Percentiles rank a stretch among this genome's conserved stretches.
These are phyloP conservation scores for Boletus mariae DNA, from an alignment of 1,284 basidiomycete species.

Conservation along the genomic window DNA sequence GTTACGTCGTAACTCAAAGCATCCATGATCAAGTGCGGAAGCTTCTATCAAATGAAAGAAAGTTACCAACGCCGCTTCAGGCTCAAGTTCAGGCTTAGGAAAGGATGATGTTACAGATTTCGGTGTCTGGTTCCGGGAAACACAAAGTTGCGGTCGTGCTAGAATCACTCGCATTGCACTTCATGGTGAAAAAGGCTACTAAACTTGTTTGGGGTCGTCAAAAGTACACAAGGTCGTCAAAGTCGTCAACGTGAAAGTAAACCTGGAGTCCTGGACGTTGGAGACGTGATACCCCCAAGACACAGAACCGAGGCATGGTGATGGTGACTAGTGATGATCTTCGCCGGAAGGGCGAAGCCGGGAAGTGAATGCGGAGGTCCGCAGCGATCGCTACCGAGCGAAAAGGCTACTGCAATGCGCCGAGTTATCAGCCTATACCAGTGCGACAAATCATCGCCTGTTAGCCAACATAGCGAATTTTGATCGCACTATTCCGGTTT, in stretches of 20 bases:
- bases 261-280: constrained; percentile 14
- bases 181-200: constrained; percentile 2
- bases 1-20: too few species aligned
- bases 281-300: constrained; percentile 14
- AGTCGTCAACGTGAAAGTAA: constrained; percentile 22
- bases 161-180: constrained; percentile 13
- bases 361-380: constrained; percentile 21
- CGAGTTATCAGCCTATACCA: constrained; percentile 13
- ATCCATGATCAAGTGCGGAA: too few species aligned
- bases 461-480: constrained; percentile 68
- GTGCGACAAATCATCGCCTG: constrained; percentile 13
- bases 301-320: constrained; percentile 9
- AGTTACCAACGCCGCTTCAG: too few species aligned
- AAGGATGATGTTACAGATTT: too few species aligned
- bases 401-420: constrained; percentile 21
- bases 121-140: too few species aligned
- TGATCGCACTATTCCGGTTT: constrained; percentile 60
- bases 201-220: constrained; percentile 17
- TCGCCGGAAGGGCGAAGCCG: constrained; percentile 19
- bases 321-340: constrained; percentile 15
- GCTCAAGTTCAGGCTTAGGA: too few species aligned
- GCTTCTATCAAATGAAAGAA: background rate
- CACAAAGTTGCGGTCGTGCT: background rate
- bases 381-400: constrained; percentile 26
- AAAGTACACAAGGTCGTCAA: constrained; percentile 29